Conservation (phyloP, 129 eudicot genomes). For the Flaveria sonorensis region DNA sequence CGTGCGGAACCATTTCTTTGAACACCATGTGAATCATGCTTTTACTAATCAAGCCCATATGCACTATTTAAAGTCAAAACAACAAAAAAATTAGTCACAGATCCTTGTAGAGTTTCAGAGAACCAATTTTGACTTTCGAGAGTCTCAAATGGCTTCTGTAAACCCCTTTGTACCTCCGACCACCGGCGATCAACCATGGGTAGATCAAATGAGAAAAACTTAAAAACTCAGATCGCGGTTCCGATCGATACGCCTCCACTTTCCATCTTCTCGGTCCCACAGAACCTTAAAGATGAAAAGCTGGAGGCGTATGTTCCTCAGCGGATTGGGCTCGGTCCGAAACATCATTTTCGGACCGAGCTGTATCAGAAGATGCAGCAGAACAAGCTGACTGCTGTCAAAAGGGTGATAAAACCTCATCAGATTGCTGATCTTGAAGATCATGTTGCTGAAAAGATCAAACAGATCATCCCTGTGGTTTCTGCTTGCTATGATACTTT, state of each 20-base stretch:
- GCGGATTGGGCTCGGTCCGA: slow-evolving; percentile 51
- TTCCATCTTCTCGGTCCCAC: slow-evolving; percentile 43
- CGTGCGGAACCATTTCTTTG: background rate
- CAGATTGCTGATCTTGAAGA: slow-evolving; percentile 22
- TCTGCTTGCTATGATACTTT: slow-evolving; percentile 44
- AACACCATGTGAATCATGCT: slow-evolving; percentile 11
- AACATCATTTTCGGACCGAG: slow-evolving; percentile 46
- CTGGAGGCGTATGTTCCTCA: slow-evolving; percentile 52
- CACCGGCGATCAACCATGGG: slow-evolving; percentile 36
- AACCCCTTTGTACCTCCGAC: slow-evolving; percentile 22
- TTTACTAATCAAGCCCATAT: background rate
- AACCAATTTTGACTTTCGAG: background rate
- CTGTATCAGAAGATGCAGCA: slow-evolving; percentile 45
- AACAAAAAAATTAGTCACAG: background rate
- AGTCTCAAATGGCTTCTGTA: slow-evolving; percentile 21
- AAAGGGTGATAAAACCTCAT: slow-evolving; percentile 21
- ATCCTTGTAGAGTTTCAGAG: background rate
- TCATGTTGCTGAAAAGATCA: slow-evolving; percentile 27
- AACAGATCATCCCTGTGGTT: slow-evolving; percentile 26
- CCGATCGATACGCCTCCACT: slow-evolving; percentile 29
- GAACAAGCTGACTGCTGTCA: slow-evolving; percentile 44
- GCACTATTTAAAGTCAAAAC: background rate
- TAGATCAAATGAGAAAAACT: slow-evolving; percentile 36
- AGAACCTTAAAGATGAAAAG: slow-evolving; percentile 21
- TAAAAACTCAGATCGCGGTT: slow-evolving; percentile 31